These are phyloP conservation scores for Cryptococcus floricola DNA, from an alignment of 1,284 basidiomycete species.

Conservation along the genomic window DNA sequence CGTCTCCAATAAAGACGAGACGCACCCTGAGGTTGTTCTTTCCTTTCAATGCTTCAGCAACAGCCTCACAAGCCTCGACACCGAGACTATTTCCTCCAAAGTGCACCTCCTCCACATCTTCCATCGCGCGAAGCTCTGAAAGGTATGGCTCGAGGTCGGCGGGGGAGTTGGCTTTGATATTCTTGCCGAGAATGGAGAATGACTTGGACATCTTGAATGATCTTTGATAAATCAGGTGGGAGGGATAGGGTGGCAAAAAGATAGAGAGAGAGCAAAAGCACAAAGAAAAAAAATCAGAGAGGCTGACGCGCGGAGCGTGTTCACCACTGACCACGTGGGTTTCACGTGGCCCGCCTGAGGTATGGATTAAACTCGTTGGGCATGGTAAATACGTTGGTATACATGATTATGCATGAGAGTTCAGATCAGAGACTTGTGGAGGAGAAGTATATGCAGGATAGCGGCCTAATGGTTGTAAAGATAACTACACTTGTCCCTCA, in stretches of 20 bases:
- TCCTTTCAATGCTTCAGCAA: conserved; percentile 73
- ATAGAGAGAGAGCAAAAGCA: background rate
- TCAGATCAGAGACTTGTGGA: no score
- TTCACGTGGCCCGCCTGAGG: no score
- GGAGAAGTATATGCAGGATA: no score
- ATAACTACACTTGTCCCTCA: background rate
- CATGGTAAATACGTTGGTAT: no score
- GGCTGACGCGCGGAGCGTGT: conserved; percentile 10
- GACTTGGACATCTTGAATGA: conserved; percentile 30
- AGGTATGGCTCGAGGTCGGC: conserved; percentile 78
- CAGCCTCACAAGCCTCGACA: conserved; percentile 79
- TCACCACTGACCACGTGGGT: conserved; percentile 11
- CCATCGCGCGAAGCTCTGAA: conserved; percentile 60
- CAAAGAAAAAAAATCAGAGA: background rate
- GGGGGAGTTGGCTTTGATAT: conserved; percentile 76
- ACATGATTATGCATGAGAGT: no score
- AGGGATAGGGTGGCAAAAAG: background rate
- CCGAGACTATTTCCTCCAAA: conserved; percentile 96
- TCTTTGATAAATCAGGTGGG: background rate
- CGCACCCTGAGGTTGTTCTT: conserved; percentile 69
- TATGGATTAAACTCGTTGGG: no score
- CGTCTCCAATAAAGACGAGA: background rate
- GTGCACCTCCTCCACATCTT: conserved; percentile 76
- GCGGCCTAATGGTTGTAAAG: background rate
- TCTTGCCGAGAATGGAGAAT: conserved; percentile 66